Conservation (phyloP, 352 stramenopile genomes). For the Peronospora farinosa region DNA sequence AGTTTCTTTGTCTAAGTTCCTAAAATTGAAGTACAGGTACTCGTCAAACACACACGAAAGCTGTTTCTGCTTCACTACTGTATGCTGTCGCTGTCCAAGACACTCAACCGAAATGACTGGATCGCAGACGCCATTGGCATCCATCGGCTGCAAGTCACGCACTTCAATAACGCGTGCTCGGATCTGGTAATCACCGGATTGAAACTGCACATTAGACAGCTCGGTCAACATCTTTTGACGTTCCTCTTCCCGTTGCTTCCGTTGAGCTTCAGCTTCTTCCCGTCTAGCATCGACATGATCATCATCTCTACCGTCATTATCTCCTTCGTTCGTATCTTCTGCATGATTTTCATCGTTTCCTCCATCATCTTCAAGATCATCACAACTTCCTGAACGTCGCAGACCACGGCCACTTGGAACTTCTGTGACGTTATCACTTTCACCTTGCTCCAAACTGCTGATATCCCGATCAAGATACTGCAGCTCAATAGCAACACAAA, state of each 20-base stretch:
- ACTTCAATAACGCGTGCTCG: slow-evolving; percentile 87
- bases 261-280: slow-evolving; percentile 47
- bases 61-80: slow-evolving; percentile 75
- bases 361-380: slow-evolving; percentile 10
- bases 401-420: slow-evolving; percentile 40
- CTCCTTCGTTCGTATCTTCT: slow-evolving; percentile 29
- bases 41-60: slow-evolving; percentile 88
- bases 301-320: slow-evolving; percentile 29
- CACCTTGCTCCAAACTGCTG: slow-evolving; percentile 57
- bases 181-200: slow-evolving; percentile 81
- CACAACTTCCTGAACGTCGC: slow-evolving; percentile 18
- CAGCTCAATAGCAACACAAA: slow-evolving; percentile 60
- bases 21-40: slow-evolving; percentile 86
- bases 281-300: slow-evolving; percentile 29
- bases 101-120: slow-evolving; percentile 84
- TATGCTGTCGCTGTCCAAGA: slow-evolving; percentile 74
- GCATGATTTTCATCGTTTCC: slow-evolving; percentile 25
- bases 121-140: slow-evolving; percentile 81
- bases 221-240: slow-evolving; percentile 68
- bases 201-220: slow-evolving; percentile 68
- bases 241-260: slow-evolving; percentile 61
- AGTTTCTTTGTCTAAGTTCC: slow-evolving; percentile 64
- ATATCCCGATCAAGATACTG: slow-evolving; percentile 51
- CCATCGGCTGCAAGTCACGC: slow-evolving; percentile 84
- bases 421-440: slow-evolving; percentile 53